These are phyloP conservation scores for Carex pumila DNA, from an alignment of 176 grass and related monocot genomes.

Conservation along the genomic window DNA sequence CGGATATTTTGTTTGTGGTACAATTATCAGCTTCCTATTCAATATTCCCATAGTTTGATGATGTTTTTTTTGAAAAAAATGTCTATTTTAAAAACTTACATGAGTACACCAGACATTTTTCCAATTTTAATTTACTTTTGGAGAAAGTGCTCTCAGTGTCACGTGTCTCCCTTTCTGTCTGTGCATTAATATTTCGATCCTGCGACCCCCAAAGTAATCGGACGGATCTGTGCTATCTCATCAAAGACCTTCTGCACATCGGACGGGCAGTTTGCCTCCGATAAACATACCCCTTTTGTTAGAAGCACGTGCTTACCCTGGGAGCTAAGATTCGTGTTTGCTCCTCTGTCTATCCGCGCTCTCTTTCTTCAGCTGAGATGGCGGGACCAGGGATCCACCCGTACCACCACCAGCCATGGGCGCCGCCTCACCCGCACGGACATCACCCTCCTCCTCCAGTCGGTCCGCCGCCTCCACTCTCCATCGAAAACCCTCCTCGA, in stretches of 20 bases:
- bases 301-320: neutral
- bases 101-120: too few species aligned
- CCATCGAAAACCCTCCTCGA: slow-evolving; percentile 27
- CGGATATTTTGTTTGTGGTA: too few species aligned
- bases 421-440: slow-evolving; percentile 27
- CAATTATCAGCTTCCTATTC: too few species aligned
- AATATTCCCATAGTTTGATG: too few species aligned
- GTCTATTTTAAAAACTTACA: too few species aligned
- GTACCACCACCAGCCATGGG: slow-evolving; percentile 88
- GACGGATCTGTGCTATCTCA: neutral
- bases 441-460: slow-evolving; percentile 19
- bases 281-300: neutral
- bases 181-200: neutral
- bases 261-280: neutral
- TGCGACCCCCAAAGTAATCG: neutral
- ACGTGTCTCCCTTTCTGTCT: too few species aligned
- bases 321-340: slow-evolving; percentile 12
- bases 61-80: too few species aligned
- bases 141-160: too few species aligned
- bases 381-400: slow-evolving; percentile 84
- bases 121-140: too few species aligned
- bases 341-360: slow-evolving; percentile 23
- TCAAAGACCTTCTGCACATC: neutral
- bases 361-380: slow-evolving; percentile 25
- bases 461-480: slow-evolving; percentile 22